These are phyloP conservation scores for Phytophthora hibernalis DNA, from an alignment of 352 stramenopile genomes.

Conservation along the genomic window DNA sequence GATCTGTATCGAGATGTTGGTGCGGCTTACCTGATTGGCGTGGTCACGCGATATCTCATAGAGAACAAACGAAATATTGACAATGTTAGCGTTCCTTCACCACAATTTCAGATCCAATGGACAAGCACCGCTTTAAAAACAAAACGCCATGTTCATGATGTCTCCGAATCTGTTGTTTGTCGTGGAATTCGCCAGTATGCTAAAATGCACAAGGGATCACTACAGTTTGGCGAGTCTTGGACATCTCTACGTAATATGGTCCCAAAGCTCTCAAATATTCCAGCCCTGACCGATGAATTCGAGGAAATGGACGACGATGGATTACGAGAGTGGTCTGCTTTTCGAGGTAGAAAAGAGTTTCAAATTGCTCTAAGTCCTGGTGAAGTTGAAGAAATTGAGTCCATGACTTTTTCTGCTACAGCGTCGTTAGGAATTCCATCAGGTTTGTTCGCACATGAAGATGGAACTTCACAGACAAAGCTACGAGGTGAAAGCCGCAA, in stretches of 20 bases:
- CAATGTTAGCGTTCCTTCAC: no score
- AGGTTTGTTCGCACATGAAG: slow-evolving; percentile 4
- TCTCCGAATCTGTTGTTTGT: not conserved
- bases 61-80: no score
- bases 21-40: no score
- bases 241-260: slow-evolving; percentile 3
- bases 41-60: no score
- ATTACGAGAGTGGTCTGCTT: slow-evolving; percentile 16
- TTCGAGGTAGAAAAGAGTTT: slow-evolving; percentile 9
- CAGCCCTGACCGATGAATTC: no score
- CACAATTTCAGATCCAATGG: not conserved
- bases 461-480: not conserved
- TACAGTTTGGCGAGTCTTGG: slow-evolving; percentile 18
- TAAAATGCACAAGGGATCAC: not conserved
- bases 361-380: slow-evolving; percentile 5
- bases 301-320: slow-evolving; percentile 7
- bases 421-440: not conserved
- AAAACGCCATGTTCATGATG: not conserved
- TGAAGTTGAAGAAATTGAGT: slow-evolving; percentile 17
- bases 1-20: no score
- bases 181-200: slow-evolving; percentile 8
- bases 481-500: not conserved
- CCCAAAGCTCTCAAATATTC: slow-evolving; percentile 2
- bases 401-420: slow-evolving; percentile 11
- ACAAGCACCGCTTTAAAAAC: not conserved